A percentile compares a stretch with the other conserved stretches of the same genome.
Conservation (phyloP, 1,284 basidiomycete species). For the Cryptococcus sp. region DNA sequence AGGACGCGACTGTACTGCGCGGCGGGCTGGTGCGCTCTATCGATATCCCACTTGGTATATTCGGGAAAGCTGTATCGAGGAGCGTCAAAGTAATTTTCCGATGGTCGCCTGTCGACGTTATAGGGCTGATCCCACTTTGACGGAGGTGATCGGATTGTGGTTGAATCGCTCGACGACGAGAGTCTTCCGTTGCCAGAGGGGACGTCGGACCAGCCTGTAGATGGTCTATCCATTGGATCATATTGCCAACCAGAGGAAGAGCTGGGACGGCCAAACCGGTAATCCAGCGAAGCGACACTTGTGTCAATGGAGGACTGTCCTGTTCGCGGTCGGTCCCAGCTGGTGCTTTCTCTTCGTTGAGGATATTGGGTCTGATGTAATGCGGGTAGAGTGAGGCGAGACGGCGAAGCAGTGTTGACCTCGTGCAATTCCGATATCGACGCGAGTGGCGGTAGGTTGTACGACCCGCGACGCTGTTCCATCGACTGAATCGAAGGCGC, state of each 20-base stretch:
- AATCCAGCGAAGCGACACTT: constrained; percentile 15
- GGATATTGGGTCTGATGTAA: constrained; percentile 9
- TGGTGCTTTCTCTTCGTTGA: constrained; percentile 5
- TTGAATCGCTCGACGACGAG: constrained; percentile 6
- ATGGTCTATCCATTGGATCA: constrained; percentile 7
- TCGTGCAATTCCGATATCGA: constrained; percentile 14
- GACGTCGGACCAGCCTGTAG: constrained; percentile 12
- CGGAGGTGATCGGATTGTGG: background rate
- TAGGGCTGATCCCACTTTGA: too few species aligned
- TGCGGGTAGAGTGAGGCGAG: constrained; percentile 14
- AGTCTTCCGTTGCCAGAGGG: constrained; percentile 6
- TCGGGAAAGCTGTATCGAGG: too few species aligned
- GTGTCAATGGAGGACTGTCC: constrained; percentile 9
- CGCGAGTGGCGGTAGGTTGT: constrained; percentile 20
- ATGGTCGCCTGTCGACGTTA: background rate
- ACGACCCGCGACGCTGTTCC: background rate
- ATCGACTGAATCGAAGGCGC: constrained; percentile 9
- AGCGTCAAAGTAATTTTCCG: background rate
- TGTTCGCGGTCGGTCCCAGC: constrained; percentile 13
- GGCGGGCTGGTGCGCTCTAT: background rate
- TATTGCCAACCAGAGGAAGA: constrained; percentile 13
- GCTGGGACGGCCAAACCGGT: constrained; percentile 18
- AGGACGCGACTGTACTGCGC: constrained; percentile 77
- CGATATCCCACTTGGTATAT: background rate
- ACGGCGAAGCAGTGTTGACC: constrained; percentile 5